phyloP scores from a whole-genome alignment of 2,329 filamentous ascomycete genomes.

The Metarhizium brunneum region DNA sequence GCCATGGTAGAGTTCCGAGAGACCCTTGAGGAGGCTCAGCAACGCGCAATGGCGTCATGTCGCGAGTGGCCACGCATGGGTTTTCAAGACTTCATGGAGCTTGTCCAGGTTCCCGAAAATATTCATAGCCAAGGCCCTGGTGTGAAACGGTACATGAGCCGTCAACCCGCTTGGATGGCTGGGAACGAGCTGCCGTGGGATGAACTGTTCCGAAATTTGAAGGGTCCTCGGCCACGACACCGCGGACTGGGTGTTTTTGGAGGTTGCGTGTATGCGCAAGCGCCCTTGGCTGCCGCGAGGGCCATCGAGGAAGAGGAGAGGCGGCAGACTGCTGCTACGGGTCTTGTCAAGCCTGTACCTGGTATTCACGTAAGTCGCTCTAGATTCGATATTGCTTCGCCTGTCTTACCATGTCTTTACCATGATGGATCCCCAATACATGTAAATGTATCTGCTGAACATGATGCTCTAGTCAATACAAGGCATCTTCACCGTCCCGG shows the following conservation, averaged over 20 bases:
- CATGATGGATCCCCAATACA: too few species aligned
- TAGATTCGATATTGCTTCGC: not conserved
- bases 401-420: not conserved
- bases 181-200: slow-evolving; percentile 22
- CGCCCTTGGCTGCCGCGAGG: slow-evolving; percentile 25
- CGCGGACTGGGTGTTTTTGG: slow-evolving; percentile 21
- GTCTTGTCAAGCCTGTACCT: slow-evolving; percentile 11
- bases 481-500: slow-evolving; percentile 43
- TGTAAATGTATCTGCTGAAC: not conserved
- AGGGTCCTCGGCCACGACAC: slow-evolving; percentile 10
- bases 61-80: slow-evolving; percentile 13
- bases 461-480: slow-evolving; percentile 37
- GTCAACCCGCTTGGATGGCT: slow-evolving; percentile 22
- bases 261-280: slow-evolving; percentile 28
- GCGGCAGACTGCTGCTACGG: slow-evolving; percentile 3
- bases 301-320: slow-evolving; percentile 23
- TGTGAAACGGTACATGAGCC: slow-evolving; percentile 20
- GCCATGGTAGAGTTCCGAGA: slow-evolving; percentile 4
- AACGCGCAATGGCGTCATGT: not conserved
- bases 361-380: slow-evolving; percentile 27
- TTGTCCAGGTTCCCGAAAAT: slow-evolving; percentile 15
- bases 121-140: not conserved
- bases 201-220: slow-evolving; percentile 6
- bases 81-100: slow-evolving; percentile 21
- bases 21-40: not conserved